A percentile compares a stretch with the other conserved stretches of the same genome.
phyloP scores from a whole-genome alignment of 441 rosid species.

The Melastoma candidum region DNA sequence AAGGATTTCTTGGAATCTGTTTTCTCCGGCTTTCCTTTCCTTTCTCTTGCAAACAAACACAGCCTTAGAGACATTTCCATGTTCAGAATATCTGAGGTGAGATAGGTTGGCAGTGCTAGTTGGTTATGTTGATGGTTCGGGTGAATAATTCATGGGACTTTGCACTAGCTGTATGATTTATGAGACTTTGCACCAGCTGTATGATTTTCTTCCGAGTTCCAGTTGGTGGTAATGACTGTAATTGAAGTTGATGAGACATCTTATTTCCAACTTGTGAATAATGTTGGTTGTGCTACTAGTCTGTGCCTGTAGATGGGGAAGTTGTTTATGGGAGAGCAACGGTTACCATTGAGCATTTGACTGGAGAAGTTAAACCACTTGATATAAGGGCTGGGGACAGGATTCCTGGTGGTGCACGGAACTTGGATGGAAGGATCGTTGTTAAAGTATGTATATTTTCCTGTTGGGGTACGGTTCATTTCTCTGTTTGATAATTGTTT shows the following conservation, averaged over 20 bases:
- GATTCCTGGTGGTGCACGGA: slow-evolving; percentile 96
- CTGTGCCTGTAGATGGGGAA: slow-evolving; percentile 92
- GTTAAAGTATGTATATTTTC: slow-evolving; percentile 52
- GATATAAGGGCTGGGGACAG: slow-evolving; percentile 83
- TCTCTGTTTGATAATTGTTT: slow-evolving; percentile 9
- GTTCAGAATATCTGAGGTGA: too few species aligned
- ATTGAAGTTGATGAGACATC: not conserved
- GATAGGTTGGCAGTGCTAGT: too few species aligned
- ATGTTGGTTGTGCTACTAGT: slow-evolving; percentile 34
- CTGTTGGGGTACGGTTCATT: slow-evolving; percentile 5
- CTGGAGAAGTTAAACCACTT: slow-evolving; percentile 91
- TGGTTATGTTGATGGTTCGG: too few species aligned
- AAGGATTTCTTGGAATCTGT: too few species aligned
- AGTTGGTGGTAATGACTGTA: not conserved
- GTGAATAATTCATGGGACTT: too few species aligned
- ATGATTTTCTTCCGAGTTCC: too few species aligned
- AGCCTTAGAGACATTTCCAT: too few species aligned
- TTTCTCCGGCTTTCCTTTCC: too few species aligned
- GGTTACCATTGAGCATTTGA: slow-evolving; percentile 85
- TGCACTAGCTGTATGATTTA: too few species aligned
- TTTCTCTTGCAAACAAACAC: too few species aligned
- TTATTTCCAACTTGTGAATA: slow-evolving; percentile 6
- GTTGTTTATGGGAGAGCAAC: slow-evolving; percentile 88
- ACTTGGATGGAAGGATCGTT: slow-evolving; percentile 92
- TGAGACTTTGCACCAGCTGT: too few species aligned